Evolutionary conservation across 2,329 filamentous ascomycete species (phyloP).

Genomic region (Fusarium sp.): DNA sequence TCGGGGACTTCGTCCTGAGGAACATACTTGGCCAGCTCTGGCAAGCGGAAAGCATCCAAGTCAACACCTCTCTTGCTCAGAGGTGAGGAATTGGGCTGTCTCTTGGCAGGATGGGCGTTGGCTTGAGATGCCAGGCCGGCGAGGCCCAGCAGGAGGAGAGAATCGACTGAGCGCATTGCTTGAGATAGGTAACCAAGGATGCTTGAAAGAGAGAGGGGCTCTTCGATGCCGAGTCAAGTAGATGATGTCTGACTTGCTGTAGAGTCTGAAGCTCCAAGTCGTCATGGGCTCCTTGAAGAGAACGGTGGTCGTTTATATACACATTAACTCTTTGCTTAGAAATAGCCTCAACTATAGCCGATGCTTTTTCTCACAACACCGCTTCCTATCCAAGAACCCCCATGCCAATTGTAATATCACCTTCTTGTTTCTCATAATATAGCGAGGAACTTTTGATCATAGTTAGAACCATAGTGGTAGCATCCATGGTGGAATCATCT

Average conservation of each 20-base stretch:
- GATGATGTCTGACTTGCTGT: neutral
- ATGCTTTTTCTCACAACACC: neutral
- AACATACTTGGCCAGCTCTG: slow-evolving; percentile 47
- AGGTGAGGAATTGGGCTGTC: slow-evolving; percentile 37
- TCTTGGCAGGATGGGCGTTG: slow-evolving; percentile 48
- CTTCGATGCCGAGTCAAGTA: neutral
- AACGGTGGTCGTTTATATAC: neutral
- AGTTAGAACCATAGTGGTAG: neutral
- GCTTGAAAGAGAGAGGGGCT: neutral
- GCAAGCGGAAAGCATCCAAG: slow-evolving; percentile 49
- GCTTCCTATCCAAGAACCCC: neutral
- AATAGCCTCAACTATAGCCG: neutral
- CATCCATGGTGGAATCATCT: neutral
- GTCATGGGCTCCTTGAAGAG: neutral
- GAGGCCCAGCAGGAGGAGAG: slow-evolving; percentile 49
- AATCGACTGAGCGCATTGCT: slow-evolving; percentile 46
- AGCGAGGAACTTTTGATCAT: neutral
- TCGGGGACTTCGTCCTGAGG: slow-evolving; percentile 33
- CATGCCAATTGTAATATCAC: neutral
- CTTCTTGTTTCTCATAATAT: neutral
- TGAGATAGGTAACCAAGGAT: neutral
- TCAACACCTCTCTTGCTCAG: slow-evolving; percentile 49
- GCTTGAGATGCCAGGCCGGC: slow-evolving; percentile 48
- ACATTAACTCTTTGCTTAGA: neutral
- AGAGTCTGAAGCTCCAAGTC: neutral